phyloP scores from a whole-genome alignment of 2,329 filamentous ascomycete genomes.

The Fusarium buxicola region DNA sequence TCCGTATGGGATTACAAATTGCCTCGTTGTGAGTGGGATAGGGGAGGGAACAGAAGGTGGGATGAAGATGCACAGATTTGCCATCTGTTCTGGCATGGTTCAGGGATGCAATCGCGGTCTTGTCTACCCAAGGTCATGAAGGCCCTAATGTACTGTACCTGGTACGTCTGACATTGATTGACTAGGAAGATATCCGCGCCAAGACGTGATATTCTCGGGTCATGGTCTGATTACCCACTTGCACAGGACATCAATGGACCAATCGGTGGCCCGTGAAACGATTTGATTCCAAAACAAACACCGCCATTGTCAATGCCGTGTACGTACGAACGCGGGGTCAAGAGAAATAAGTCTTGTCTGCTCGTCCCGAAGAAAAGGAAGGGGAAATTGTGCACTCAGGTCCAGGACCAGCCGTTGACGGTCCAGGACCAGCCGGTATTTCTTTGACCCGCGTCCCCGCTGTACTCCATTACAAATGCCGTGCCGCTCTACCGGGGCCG shows the following conservation, averaged over 20 bases:
- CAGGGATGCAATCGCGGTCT: not conserved
- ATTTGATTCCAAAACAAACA: constrained; percentile 7
- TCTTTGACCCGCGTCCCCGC: no score
- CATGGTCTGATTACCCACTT: constrained; percentile 32
- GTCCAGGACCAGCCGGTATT: no score
- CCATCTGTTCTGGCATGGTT: not conserved
- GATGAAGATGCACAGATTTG: not conserved
- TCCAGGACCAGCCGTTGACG: no score
- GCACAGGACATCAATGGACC: not conserved
- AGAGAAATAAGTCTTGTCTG: constrained; percentile 8
- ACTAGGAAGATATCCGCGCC: constrained; percentile 1
- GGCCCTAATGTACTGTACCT: no score
- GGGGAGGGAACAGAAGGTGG: not conserved
- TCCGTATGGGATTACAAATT: constrained; percentile 5
- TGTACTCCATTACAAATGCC: no score
- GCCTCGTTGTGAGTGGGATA: not conserved
- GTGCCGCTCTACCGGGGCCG: no score
- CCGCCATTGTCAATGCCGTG: constrained; percentile 30
- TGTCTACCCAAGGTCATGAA: no score
- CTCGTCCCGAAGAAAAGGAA: no score
- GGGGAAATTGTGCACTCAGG: no score
- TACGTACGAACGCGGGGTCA: constrained; percentile 11
- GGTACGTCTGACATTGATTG: constrained; percentile 11
- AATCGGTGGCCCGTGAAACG: constrained; percentile 32
- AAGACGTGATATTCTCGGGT: constrained; percentile 25